Evolutionary conservation across 495 filamentous ascomycete genomes (phyloP).

Genomic region (Lichina pygmaea): DNA sequence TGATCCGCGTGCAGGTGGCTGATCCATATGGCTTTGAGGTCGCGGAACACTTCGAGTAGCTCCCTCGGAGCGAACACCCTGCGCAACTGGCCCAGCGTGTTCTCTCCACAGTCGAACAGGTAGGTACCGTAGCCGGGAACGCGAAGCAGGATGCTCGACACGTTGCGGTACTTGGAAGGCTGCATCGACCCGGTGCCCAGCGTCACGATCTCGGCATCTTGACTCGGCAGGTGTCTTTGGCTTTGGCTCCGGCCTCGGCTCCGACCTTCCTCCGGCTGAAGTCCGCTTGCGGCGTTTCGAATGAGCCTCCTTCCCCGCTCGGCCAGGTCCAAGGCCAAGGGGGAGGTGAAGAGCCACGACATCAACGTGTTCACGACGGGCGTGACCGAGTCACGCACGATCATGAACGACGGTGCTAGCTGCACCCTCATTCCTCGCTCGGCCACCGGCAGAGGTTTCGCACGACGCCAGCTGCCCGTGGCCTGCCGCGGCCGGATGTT

Average conservation of each 20-base stretch:
- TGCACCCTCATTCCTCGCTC: conserved; percentile 26
- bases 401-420: conserved; percentile 33
- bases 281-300: conserved; percentile 15
- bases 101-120: conserved; percentile 77
- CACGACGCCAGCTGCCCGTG: neutral
- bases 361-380: conserved; percentile 23
- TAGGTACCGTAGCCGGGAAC: conserved; percentile 67
- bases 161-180: conserved; percentile 86
- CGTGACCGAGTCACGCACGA: conserved; percentile 22
- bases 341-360: conserved; percentile 10
- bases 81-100: conserved; percentile 71
- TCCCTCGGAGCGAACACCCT: conserved; percentile 37
- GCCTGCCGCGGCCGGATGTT: conserved; percentile 11
- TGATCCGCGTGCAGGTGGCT: conserved; percentile 93
- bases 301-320: too few relatives aligned
- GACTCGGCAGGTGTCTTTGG: conserved; percentile 30
- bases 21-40: conserved; percentile 75
- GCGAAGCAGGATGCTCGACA: conserved; percentile 61
- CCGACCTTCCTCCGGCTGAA: conserved; percentile 10
- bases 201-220: conserved; percentile 55
- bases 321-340: conserved; percentile 24
- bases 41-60: conserved; percentile 38
- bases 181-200: conserved; percentile 75
- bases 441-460: conserved; percentile 10
- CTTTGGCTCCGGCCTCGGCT: conserved; percentile 13